Evolutionary conservation across 2,329 filamentous ascomycete species (phyloP).

Genomic region (Lachnellula cervina): DNA sequence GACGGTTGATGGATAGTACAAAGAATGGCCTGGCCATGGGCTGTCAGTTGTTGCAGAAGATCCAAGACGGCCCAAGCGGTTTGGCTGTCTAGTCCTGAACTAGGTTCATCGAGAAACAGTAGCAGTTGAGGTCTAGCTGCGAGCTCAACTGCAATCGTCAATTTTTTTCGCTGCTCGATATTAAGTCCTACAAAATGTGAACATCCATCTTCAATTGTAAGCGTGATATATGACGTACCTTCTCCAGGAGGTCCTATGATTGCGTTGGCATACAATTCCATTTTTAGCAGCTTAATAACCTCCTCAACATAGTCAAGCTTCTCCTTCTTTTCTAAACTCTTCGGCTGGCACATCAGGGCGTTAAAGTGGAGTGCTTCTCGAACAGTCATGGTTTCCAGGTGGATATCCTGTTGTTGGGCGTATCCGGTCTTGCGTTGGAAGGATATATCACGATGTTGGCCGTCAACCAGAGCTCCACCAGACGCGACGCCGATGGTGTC

Average conservation of each 20-base stretch:
- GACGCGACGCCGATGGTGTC: constrained; percentile 85
- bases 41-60: constrained; percentile 82
- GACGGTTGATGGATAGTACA: constrained; percentile 96
- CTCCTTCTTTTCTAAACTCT: constrained; percentile 63
- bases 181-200: constrained; percentile 45
- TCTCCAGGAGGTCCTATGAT: constrained; percentile 88
- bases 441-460: constrained; percentile 42
- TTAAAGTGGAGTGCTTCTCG: constrained; percentile 81
- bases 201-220: constrained; percentile 32
- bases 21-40: constrained; percentile 83
- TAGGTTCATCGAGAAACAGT: constrained; percentile 92
- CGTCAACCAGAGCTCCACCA: constrained; percentile 62
- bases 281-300: constrained; percentile 85
- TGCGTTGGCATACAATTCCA: constrained; percentile 87
- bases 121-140: constrained; percentile 86
- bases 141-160: constrained; percentile 92
- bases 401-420: constrained; percentile 89
- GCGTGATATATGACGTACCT: constrained; percentile 65
- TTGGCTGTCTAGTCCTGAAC: constrained; percentile 88
- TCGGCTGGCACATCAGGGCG: constrained; percentile 79
- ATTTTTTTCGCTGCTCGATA: constrained; percentile 65
- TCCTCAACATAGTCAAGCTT: constrained; percentile 90
- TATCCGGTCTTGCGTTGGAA: constrained; percentile 94
- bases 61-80: constrained; percentile 91
- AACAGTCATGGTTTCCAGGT: constrained; percentile 78